Evolutionary conservation across 306 rosid species (phyloP).

Genomic region (Acmispon strigosus): DNA sequence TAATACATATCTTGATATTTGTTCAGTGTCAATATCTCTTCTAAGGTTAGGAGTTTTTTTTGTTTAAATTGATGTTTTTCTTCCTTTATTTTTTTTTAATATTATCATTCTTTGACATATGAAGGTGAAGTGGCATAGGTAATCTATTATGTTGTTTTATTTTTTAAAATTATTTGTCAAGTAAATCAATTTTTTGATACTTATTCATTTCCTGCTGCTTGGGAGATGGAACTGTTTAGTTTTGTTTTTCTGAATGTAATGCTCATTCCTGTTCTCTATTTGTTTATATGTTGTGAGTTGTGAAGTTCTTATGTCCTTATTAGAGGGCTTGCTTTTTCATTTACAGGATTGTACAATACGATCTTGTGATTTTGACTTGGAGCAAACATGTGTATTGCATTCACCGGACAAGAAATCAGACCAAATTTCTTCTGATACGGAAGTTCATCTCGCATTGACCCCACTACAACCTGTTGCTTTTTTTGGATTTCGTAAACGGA

Average conservation of each 20-base stretch:
- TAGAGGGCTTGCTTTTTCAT: constrained; percentile 12
- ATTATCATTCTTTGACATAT: no score
- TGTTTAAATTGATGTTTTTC: no score
- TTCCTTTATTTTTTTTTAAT: no score
- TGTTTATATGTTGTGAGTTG: constrained; percentile 4
- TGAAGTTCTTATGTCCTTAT: constrained; percentile 18
- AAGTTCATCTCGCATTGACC: constrained; percentile 94
- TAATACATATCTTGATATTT: no score
- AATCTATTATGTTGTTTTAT: no score
- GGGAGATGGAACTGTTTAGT: background rate
- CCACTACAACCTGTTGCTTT: constrained; percentile 84
- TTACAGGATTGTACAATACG: constrained; percentile 91
- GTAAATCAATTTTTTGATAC: background rate
- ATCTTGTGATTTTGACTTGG: constrained; percentile 94
- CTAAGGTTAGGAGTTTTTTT: no score
- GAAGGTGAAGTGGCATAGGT: no score
- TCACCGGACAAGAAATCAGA: constrained; percentile 91
- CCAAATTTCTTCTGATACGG: constrained; percentile 69
- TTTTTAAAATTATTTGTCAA: background rate
- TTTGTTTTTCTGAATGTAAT: background rate
- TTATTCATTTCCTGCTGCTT: background rate
- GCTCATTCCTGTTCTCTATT: background rate
- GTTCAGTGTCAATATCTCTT: no score
- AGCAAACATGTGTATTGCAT: constrained; percentile 94
- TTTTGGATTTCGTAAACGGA: constrained; percentile 85